Percentiles rank a stretch among this genome's conserved stretches.
phyloP scores from a whole-genome alignment of 306 rosid species.

The Quercus suber region DNA sequence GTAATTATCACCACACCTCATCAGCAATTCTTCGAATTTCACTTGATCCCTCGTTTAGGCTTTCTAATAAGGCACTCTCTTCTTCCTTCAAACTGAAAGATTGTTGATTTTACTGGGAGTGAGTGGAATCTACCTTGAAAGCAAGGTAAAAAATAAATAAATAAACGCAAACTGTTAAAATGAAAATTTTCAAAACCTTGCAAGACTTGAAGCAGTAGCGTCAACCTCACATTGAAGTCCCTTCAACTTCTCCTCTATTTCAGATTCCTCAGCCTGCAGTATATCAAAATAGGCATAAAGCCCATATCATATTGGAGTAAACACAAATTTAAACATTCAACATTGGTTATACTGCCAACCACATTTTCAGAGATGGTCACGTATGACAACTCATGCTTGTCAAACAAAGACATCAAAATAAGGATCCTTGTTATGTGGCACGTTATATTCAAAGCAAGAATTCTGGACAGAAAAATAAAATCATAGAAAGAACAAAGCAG shows the following conservation, averaged over 20 bases:
- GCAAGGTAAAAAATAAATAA: constrained; percentile 20
- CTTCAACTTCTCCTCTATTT: constrained; percentile 58
- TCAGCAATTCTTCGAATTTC: constrained; percentile 42
- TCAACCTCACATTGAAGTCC: constrained; percentile 50
- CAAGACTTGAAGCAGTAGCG: constrained; percentile 38
- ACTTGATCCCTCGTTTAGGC: constrained; percentile 18
- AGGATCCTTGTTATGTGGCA: background rate
- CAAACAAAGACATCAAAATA: background rate
- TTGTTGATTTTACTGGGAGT: constrained; percentile 21
- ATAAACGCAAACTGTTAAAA: constrained; percentile 1
- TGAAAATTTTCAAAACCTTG: constrained; percentile 40
- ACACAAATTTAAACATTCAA: background rate
- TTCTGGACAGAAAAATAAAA: background rate
- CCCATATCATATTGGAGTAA: background rate
- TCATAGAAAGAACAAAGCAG: background rate
- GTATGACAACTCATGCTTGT: background rate
- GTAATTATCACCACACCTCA: constrained; percentile 40
- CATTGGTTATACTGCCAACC: background rate
- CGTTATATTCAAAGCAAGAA: background rate
- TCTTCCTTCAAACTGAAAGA: constrained; percentile 68
- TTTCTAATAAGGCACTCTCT: constrained; percentile 36
- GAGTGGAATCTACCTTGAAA: constrained; percentile 16
- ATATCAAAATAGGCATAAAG: constrained; percentile 9
- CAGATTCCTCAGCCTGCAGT: constrained; percentile 78
- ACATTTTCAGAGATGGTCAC: background rate